Evolutionary conservation across 257 asterid species (phyloP).

Genomic region (Solanum neorickii): DNA sequence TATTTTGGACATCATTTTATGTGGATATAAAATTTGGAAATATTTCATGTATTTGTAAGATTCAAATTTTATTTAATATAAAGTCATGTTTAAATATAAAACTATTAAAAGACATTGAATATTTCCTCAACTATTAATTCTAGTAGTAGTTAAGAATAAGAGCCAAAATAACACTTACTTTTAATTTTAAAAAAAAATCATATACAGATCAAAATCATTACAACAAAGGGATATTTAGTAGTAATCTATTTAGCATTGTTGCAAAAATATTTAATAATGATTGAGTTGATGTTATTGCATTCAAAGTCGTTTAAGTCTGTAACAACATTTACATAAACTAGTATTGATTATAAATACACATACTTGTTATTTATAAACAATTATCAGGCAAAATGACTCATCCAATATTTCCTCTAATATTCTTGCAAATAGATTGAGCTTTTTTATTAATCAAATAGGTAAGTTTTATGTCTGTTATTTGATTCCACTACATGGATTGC

Average conservation of each 20-base stretch:
- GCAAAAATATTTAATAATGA: too few relatives aligned
- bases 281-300: too few relatives aligned
- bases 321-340: too few relatives aligned
- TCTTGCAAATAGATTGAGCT: slow-evolving; percentile 42
- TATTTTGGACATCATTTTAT: not conserved
- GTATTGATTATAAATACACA: not conserved
- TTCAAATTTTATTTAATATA: too few relatives aligned
- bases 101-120: not conserved
- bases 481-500: slow-evolving; percentile 43
- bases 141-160: not conserved
- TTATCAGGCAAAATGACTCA: slow-evolving; percentile 25
- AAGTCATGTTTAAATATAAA: not conserved
- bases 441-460: slow-evolving; percentile 22
- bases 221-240: too few relatives aligned
- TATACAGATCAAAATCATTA: not conserved
- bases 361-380: slow-evolving; percentile 12
- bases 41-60: too few relatives aligned
- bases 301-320: not conserved
- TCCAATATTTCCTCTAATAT: slow-evolving; percentile 22
- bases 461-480: slow-evolving; percentile 39
- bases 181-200: too few relatives aligned
- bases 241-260: too few relatives aligned
- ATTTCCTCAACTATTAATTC: not conserved
- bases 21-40: too few relatives aligned
- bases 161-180: not conserved